These are phyloP conservation scores for Yarrowia galli DNA, from an alignment of 1,139 yeast species.

Conservation along the genomic window DNA sequence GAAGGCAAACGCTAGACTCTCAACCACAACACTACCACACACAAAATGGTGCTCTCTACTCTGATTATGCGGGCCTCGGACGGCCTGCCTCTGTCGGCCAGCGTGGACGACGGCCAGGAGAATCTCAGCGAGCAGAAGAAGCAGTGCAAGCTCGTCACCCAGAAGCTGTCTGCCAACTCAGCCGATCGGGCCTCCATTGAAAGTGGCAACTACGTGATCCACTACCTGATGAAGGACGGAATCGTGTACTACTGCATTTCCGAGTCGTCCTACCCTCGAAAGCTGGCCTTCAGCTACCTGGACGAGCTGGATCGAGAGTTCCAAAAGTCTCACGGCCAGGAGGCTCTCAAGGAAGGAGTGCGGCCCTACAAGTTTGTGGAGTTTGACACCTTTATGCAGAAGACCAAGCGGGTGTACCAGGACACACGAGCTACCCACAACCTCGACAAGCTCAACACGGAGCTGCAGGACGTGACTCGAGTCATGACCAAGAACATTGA, in stretches of 20 bases:
- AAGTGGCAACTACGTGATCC: slow-evolving; percentile 75
- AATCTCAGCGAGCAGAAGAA: slow-evolving; percentile 76
- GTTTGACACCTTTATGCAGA: slow-evolving; percentile 81
- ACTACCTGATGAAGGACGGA: slow-evolving; percentile 69
- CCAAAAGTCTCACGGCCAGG: slow-evolving; percentile 76
- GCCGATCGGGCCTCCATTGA: slow-evolving; percentile 89
- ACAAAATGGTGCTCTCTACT: slow-evolving; percentile 37
- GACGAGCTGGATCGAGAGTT: slow-evolving; percentile 85
- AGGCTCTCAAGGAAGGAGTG: slow-evolving; percentile 66
- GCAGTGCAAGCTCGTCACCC: slow-evolving; percentile 78
- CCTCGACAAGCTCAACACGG: slow-evolving; percentile 83
- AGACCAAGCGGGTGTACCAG: slow-evolving; percentile 86
- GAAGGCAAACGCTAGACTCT: neutral
- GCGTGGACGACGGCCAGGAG: slow-evolving; percentile 81
- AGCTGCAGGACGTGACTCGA: slow-evolving; percentile 89
- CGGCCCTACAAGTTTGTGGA: slow-evolving; percentile 91
- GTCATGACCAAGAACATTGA: slow-evolving; percentile 97
- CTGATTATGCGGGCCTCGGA: slow-evolving; percentile 33
- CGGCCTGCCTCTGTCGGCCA: slow-evolving; percentile 90
- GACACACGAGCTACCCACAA: slow-evolving; percentile 92
- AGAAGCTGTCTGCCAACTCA: slow-evolving; percentile 78
- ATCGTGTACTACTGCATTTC: slow-evolving; percentile 80
- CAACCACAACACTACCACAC: too few relatives aligned
- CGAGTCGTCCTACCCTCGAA: slow-evolving; percentile 82
- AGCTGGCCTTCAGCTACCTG: slow-evolving; percentile 86